phyloP scores from a whole-genome alignment of 371 early-diverging fungal species.

The Coemansia sp. region DNA sequence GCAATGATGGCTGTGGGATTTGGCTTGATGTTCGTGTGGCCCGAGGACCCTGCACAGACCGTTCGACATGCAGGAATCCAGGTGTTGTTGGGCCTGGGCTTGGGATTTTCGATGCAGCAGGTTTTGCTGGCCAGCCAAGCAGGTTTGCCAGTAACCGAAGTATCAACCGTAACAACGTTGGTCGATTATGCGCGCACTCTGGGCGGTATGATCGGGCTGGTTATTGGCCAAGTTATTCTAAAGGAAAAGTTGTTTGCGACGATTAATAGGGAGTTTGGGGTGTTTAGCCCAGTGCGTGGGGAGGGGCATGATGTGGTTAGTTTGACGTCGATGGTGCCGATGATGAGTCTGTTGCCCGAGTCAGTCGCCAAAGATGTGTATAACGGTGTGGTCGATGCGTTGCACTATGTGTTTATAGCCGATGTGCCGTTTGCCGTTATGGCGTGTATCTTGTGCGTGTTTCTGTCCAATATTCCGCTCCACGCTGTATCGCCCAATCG shows the following conservation, averaged over 20 bases:
- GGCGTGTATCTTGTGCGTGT: conserved; percentile 39
- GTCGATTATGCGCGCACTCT: conserved; percentile 49
- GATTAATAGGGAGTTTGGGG: conserved; percentile 11
- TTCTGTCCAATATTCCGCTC: conserved; percentile 36
- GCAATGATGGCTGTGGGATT: conserved; percentile 38
- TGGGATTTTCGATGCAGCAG: conserved; percentile 49
- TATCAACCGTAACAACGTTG: conserved; percentile 46
- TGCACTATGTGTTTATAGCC: conserved; percentile 39
- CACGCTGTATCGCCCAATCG: conserved; percentile 17
- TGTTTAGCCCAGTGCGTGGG: conserved; percentile 8
- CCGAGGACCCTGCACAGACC: conserved; percentile 13
- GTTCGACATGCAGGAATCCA: conserved; percentile 35
- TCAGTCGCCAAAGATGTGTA: conserved; percentile 15
- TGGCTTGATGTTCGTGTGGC: conserved; percentile 45
- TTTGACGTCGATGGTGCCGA: conserved; percentile 33
- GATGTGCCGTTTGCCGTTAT: conserved; percentile 43
- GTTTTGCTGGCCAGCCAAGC: conserved; percentile 42
- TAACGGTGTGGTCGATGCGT: conserved; percentile 26
- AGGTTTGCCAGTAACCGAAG: conserved; percentile 33
- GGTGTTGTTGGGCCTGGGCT: conserved; percentile 37
- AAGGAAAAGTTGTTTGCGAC: conserved; percentile 41
- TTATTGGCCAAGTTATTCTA: conserved; percentile 45
- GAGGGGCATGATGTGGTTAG: conserved; percentile 41
- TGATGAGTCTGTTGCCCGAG: conserved; percentile 22
- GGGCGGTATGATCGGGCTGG: conserved; percentile 50